Conservation (phyloP, 2,329 filamentous ascomycete species). For the Cytospora piceae region DNA sequence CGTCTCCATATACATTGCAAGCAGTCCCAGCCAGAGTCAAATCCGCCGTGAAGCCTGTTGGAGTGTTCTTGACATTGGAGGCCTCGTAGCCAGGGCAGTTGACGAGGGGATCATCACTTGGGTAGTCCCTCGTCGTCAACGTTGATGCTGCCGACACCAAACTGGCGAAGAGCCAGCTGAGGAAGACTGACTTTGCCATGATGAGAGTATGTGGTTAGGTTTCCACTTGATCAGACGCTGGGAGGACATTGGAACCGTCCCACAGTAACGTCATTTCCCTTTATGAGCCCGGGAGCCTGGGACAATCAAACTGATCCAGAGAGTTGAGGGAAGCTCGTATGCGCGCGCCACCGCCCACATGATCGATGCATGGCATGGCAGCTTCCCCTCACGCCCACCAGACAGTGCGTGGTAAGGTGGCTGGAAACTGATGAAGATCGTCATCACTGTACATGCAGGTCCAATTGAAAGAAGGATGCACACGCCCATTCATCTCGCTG, state of each 20-base stretch:
- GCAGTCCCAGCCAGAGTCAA: conserved; percentile 64
- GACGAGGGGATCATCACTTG: conserved; percentile 36
- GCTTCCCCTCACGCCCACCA: not conserved
- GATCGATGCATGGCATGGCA: not conserved
- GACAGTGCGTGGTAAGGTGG: not conserved
- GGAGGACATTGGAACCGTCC: not conserved
- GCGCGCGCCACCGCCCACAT: not conserved
- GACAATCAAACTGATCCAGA: not conserved
- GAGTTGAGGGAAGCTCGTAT: not conserved
- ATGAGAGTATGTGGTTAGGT: not conserved
- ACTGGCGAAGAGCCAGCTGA: conserved; percentile 31
- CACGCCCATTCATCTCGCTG: conserved; percentile 6
- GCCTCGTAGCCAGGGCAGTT: conserved; percentile 66
- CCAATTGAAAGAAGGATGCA: not conserved
- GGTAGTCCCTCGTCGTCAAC: conserved; percentile 31
- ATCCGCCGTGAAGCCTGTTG: conserved; percentile 62
- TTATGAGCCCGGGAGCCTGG: not conserved
- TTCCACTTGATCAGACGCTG: conserved; percentile 2
- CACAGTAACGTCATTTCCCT: not conserved
- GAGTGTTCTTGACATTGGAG: conserved; percentile 55
- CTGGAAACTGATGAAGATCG: not conserved
- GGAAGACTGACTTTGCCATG: conserved; percentile 24
- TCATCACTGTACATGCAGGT: not conserved
- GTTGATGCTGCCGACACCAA: conserved; percentile 26
- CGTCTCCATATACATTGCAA: conserved; percentile 72